These are phyloP conservation scores for Tolypocladium pustulatum DNA, from an alignment of 2,329 filamentous ascomycete species.

Conservation along the genomic window DNA sequence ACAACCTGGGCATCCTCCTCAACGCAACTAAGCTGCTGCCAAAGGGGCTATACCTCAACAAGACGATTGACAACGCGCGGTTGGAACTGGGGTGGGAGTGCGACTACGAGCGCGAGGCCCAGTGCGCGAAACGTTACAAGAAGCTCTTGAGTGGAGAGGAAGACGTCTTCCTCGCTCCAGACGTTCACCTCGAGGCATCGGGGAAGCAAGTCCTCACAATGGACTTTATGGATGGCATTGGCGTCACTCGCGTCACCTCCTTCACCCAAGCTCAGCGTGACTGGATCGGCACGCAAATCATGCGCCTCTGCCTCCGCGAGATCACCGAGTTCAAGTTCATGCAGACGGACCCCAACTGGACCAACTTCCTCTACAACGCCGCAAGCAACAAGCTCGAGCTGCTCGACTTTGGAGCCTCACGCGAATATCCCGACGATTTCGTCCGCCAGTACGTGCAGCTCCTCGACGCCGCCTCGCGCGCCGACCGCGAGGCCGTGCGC, in stretches of 20 bases:
- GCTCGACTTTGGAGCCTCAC: conserved; percentile 87
- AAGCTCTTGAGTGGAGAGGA: conserved; percentile 57
- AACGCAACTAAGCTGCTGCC: conserved; percentile 85
- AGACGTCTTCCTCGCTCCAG: conserved; percentile 68
- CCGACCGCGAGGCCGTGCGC: conserved; percentile 54
- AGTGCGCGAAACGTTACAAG: conserved; percentile 67
- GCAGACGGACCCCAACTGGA: conserved; percentile 99
- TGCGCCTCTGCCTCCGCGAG: conserved; percentile 84
- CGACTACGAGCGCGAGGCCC: conserved; percentile 83
- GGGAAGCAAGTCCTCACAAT: conserved; percentile 85
- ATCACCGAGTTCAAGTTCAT: conserved; percentile 94
- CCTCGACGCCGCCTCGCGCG: conserved; percentile 66
- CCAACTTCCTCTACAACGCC: conserved; percentile 89
- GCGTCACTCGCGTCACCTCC: conserved; percentile 68
- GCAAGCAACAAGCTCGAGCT: conserved; percentile 66
- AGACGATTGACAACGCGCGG: conserved; percentile 92
- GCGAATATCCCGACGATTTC: conserved; percentile 75
- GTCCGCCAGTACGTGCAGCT: conserved; percentile 70
- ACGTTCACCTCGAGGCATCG: conserved; percentile 67
- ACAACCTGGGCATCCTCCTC: conserved; percentile 82
- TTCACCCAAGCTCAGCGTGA: conserved; percentile 79
- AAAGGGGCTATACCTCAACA: conserved; percentile 86
- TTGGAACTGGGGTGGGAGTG: conserved; percentile 94
- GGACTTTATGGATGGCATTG: conserved; percentile 78
- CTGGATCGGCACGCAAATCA: conserved; percentile 91